Base-by-base conservation (phyloP, 1,139 yeast species). In the Geotrichum phurueaensis region DNA sequence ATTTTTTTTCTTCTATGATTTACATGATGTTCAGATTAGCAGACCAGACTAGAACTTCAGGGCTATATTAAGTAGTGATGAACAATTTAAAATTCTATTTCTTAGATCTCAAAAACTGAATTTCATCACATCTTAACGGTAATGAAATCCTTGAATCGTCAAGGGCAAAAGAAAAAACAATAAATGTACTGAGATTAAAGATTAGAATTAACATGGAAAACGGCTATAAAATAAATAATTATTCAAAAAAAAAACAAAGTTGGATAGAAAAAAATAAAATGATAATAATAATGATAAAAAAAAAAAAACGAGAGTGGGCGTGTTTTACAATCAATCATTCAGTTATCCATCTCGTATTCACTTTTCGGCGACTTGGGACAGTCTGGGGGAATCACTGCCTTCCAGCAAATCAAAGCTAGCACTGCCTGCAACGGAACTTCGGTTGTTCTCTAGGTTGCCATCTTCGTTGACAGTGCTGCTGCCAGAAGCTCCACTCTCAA, bases 301-400 rank as follows among this genome's bases (percentile, higher is more conserved):
- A 5, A 39, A 39, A 39, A 39, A 39, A 39, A 39, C 45, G 45
- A 39, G 20, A 39, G 45, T 39, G 18, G 2, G 13, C 39, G 6
- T 25, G 29, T 25, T 4, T 2, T 13, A 39, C 3, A 39, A 39
- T 39, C 18, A 39, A 39, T 39, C 3, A 2, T 5, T 39, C 18
- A 39, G n/a, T 13, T 7, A n/a, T 12, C 47, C 18, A 39, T 39
- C 10, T 39, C 22, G n/a, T n/a, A n/a, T n/a, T 39, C 18, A 39
- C 18, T 39, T 39, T 15, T 39, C 47, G 9, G 50, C 31, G 20
- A 53, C 56, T 39, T 53, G 56, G 12, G 56, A 36, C 22, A 53
- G 12, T 23, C 50, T 18, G 15, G 56, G 56, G 2, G 56, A 53
- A 31, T 53, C 56, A 9, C 43, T 53, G 20, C 20, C 22, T 39